Percentiles rank a stretch among this genome's conserved stretches.
Evolutionary conservation across 2,329 filamentous ascomycete species (phyloP).

Genomic region (Chrysoporthe cubensis): DNA sequence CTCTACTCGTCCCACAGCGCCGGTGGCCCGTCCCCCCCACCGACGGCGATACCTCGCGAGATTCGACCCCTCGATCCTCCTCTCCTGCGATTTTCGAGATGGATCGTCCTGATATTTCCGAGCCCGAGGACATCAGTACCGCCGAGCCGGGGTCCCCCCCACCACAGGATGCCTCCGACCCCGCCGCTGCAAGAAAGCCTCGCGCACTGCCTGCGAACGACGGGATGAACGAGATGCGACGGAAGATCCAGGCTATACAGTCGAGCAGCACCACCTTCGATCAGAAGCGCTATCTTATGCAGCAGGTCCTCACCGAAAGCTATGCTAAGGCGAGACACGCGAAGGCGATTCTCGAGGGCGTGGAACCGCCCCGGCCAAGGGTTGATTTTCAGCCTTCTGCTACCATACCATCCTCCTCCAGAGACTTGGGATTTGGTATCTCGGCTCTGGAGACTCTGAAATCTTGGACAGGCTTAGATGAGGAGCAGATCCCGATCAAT

Average conservation of each 20-base stretch:
- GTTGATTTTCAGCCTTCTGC: conserved; percentile 9
- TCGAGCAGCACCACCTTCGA: conserved; percentile 54
- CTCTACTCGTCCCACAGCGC: conserved; percentile 27
- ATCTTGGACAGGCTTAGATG: conserved; percentile 57
- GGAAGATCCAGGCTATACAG: conserved; percentile 71
- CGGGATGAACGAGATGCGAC: conserved; percentile 71
- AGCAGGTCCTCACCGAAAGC: conserved; percentile 70
- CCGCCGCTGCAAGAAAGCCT: conserved; percentile 23
- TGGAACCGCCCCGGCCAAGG: conserved; percentile 26
- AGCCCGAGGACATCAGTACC: conserved; percentile 31
- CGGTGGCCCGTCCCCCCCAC: conserved; percentile 17
- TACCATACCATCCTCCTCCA: conserved; percentile 6
- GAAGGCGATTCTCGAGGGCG: conserved; percentile 18
- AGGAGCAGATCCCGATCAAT: conserved; percentile 42
- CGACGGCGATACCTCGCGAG: conserved; percentile 10
- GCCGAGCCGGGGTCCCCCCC: conserved; percentile 23
- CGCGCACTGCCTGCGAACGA: conserved; percentile 72
- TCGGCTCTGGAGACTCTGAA: conserved; percentile 56
- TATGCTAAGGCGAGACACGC: conserved; percentile 46
- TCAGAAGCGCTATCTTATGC: conserved; percentile 74
- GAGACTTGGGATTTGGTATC: conserved; percentile 23
- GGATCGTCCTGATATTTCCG: conserved; percentile 1
- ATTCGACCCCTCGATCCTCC: conserved; percentile 19
- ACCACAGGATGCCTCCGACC: conserved; percentile 33
- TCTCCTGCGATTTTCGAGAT: conserved; percentile 22